phyloP scores from a whole-genome alignment of 2,329 filamentous ascomycete species.

The Leptoxyphium fumago region DNA sequence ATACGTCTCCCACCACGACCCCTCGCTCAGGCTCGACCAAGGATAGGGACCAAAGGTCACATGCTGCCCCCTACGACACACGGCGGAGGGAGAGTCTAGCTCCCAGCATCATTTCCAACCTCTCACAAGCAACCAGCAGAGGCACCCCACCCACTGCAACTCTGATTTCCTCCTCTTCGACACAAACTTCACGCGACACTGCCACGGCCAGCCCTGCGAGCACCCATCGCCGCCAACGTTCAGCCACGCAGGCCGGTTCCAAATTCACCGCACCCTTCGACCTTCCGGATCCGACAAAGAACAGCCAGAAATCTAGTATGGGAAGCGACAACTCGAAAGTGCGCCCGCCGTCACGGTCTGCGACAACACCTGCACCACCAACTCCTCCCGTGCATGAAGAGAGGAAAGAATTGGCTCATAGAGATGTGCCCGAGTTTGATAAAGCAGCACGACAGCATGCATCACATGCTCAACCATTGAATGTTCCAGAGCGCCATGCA shows the following conservation, averaged over 20 bases:
- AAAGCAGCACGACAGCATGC: background rate
- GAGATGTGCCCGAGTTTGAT: background rate
- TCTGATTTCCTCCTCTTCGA: conserved; percentile 4
- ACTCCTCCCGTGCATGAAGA: background rate
- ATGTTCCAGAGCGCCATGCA: background rate
- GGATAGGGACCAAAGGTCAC: background rate
- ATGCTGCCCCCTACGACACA: background rate
- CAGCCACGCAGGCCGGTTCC: background rate
- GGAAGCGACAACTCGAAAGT: background rate
- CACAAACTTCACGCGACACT: background rate
- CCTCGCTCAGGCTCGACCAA: background rate
- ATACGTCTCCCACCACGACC: background rate
- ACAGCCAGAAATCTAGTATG: background rate
- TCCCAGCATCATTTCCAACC: background rate
- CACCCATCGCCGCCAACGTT: background rate
- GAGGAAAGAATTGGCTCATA: background rate
- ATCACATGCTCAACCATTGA: background rate
- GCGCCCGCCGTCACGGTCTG: background rate
- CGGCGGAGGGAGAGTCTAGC: conserved; percentile 3
- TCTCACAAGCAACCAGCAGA: conserved; percentile 4
- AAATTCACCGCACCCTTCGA: background rate
- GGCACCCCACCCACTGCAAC: conserved; percentile 5
- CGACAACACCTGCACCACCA: background rate
- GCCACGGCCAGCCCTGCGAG: background rate
- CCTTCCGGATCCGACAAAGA: background rate